Percentiles rank a stretch among this genome's conserved stretches.
These are phyloP conservation scores for Claviceps sp. DNA, from an alignment of 2,329 filamentous ascomycete species.

Conservation along the genomic window DNA sequence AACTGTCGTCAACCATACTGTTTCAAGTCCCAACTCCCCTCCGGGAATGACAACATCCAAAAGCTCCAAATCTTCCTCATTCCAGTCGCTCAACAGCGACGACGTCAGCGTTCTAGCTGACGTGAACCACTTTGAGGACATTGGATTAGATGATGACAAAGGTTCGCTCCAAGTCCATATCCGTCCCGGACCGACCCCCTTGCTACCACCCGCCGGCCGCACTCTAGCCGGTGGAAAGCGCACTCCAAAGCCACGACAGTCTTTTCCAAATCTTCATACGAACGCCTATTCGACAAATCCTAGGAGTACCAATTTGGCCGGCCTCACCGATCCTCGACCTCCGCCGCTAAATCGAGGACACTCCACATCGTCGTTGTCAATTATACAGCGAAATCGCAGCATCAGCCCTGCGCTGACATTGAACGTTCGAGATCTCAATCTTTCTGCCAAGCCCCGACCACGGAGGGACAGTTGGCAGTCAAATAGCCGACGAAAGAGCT, in stretches of 20 bases:
- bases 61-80: conserved; percentile 82
- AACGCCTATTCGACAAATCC: conserved; percentile 34
- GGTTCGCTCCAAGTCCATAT: conserved; percentile 37
- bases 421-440: conserved; percentile 28
- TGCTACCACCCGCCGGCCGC: conserved; percentile 10
- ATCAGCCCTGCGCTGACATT: conserved; percentile 36
- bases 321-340: conserved; percentile 22
- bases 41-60: conserved; percentile 66
- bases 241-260: conserved; percentile 22
- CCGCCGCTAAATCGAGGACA: conserved; percentile 14
- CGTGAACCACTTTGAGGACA: conserved; percentile 81
- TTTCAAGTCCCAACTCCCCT: conserved; percentile 23
- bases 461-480: conserved; percentile 62
- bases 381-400: conserved; percentile 31
- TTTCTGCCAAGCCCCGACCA: conserved; percentile 20
- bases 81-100: conserved; percentile 66
- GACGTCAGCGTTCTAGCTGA: conserved; percentile 59
- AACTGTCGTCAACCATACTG: conserved; percentile 14
- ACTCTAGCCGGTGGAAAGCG: conserved; percentile 18
- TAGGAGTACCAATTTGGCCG: conserved; percentile 33
- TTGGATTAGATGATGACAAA: conserved; percentile 59
- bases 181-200: conserved; percentile 15
- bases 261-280: conserved; percentile 31
- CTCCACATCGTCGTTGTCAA: conserved; percentile 25
- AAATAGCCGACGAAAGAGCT: conserved; percentile 49